Evolutionary conservation across 1,139 yeast genomes (phyloP), one percentile per base, ranked within the genome.

Genomic region (Geotrichum bryndzae): DNA sequence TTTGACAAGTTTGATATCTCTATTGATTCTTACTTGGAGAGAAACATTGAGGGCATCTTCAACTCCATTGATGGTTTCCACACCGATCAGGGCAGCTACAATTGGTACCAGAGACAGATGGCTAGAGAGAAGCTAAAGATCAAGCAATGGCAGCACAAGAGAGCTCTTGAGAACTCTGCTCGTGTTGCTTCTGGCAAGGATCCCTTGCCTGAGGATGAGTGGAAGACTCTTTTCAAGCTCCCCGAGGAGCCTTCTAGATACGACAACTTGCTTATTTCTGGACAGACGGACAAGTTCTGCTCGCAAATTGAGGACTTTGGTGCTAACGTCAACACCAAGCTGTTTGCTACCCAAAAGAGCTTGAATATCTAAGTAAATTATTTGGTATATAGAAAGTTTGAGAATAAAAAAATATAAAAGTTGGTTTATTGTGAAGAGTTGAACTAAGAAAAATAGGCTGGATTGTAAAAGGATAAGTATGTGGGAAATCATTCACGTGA

Each of bases 61-160:
- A 88, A 87, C 63, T 85, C 90, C 60, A 83, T 88, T 55, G 96
- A 90, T 73, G 85, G 87, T 57, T 86, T 85, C 78, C 87, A 87
- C 77, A 86, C 86, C 71, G 95, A 88, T 72, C 90, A 88, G 73
- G 87, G 88, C 68, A 88, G 87, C 76, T 86, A 87, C 79, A 88
- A 88, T 78, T 90, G 85, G 78, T 76, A 74, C 68, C 96, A 88
- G 77, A 85, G 96, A 78, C 87, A 84, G 70, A 79, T 84, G 67
- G 83, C 86, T 60, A 84, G 91, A 73, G 96, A 89, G 72, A 80
- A 81, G 73, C 77, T 84, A 64, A 88, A 86, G 78, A 82, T 88
- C 66, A 80, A 81, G 66, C 90, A 86, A 74, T 88, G 95, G 94
- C 84, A 84, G 71, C 86, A 84, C 70, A 85, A 84, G 75, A 79